Base-by-base conservation (phyloP, 805 yeast genomes). In the Cyberlindnera maclurae region DNA sequence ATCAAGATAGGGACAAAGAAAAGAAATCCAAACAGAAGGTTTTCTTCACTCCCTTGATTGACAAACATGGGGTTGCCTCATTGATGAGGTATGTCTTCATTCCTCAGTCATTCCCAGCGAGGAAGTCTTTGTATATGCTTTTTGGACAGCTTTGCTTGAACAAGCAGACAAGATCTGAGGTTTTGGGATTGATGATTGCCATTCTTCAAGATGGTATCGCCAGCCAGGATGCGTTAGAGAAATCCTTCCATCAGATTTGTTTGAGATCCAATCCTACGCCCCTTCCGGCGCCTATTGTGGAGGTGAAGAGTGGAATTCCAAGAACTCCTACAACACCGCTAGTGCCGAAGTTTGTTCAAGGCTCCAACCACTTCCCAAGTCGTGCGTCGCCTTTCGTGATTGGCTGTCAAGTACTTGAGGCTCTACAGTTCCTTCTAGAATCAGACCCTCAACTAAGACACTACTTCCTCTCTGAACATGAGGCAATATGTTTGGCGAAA, bases 381-480 rank as follows among this genome's bases (percentile, higher is more conserved):
- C 81, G 77, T 13, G 71, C 82, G 15, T 73, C 89, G 0, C 83
- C 90, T 1, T 62, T 80, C 10, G 65, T 74, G 10, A 82, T 87
- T 16, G 89, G 89, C 1, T 79, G 77, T 34, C 96, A 87, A 51
- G 71, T 81, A 4, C 67, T 89, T 33, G 95, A 85, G 43, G 79
- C 83, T 1, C 62, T 88, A 13, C 85, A 82, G 45, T 77, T 72
- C 49, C 64, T 88, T 34, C 67, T 88, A 36, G 86, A 82, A 40
- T 66, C 75, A 26, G 83, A 79, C 45, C 67, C 71, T 9, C 83
- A 79, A 43, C 65, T 84, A 55, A 71, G 93, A 45, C 76, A 77
- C 51, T 87, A 78, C 52, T 80, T 89, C 58, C 63, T 89, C 42
- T 76, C 82, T 5, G 95, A 86, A 46, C 95, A 86, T 54, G 88